Conservation (phyloP, 371 early-diverging fungal genomes). For the Mucor lusitanicus region DNA sequence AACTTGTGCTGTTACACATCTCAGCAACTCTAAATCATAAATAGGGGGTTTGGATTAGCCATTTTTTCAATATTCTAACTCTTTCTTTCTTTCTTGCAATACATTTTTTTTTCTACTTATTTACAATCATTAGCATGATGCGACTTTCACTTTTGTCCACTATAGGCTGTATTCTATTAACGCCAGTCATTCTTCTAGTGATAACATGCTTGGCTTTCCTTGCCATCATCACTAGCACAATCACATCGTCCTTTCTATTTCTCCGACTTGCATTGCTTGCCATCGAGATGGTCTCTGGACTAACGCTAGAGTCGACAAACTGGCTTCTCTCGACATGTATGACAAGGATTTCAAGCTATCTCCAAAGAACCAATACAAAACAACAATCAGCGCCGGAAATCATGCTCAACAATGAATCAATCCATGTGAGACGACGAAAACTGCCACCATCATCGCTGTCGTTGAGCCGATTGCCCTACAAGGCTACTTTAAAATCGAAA, state of each 20-base stretch:
- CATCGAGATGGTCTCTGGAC: constrained; percentile 26
- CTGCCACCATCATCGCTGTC: constrained; percentile 20
- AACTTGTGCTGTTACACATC: not conserved
- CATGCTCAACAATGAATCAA: not conserved
- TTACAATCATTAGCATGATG: not conserved
- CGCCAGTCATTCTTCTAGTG: constrained; percentile 21
- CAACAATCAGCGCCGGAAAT: not conserved
- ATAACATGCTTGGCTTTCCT: constrained; percentile 12
- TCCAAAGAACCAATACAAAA: not conserved
- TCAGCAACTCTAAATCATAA: not conserved
- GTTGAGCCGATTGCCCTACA: constrained; percentile 18
- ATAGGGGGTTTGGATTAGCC: not conserved
- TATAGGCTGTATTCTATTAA: constrained; percentile 16
- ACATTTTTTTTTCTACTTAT: not conserved
- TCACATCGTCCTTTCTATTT: constrained; percentile 33
- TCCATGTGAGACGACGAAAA: constrained; percentile 10
- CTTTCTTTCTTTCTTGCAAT: not conserved
- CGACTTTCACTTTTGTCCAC: constrained; percentile 10
- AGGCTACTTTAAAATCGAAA: constrained; percentile 21
- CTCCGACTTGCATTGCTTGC: constrained; percentile 24
- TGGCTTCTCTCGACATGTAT: constrained; percentile 25
- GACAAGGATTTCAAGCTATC: not conserved
- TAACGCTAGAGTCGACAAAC: constrained; percentile 32
- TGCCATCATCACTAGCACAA: constrained; percentile 27
- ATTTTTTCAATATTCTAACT: not conserved